Evolutionary conservation across 2,329 filamentous ascomycete genomes (phyloP).

Genomic region (Aspergillus terreus): DNA sequence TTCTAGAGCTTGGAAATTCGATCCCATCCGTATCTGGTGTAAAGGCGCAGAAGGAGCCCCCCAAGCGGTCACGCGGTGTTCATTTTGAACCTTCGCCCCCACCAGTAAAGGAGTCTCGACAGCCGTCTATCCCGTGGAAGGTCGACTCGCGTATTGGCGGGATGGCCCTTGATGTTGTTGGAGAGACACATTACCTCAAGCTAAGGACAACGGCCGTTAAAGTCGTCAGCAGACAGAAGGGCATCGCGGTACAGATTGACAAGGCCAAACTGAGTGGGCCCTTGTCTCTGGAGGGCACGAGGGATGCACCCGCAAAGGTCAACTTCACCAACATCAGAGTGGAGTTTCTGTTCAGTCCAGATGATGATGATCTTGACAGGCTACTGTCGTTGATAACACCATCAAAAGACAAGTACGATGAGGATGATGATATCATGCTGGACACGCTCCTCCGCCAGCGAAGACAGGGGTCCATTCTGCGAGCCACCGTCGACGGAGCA

Average conservation of each 20-base stretch:
- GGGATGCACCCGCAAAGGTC: conserved; percentile 56
- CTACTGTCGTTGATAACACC: conserved; percentile 84
- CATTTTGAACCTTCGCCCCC: conserved; percentile 53
- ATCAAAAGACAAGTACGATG: conserved; percentile 83
- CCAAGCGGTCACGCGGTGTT: conserved; percentile 47
- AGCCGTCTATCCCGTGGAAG: conserved; percentile 49
- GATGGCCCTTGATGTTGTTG: conserved; percentile 69
- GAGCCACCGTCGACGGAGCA: conserved; percentile 63
- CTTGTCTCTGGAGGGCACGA: conserved; percentile 48
- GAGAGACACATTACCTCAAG: conserved; percentile 69
- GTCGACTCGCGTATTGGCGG: conserved; percentile 74
- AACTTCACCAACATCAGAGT: conserved; percentile 65
- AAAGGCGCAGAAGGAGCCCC: conserved; percentile 30
- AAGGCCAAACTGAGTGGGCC: conserved; percentile 73
- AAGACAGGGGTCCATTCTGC: conserved; percentile 77
- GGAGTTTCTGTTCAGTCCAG: conserved; percentile 69
- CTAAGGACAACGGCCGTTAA: conserved; percentile 80
- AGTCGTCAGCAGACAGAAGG: conserved; percentile 69
- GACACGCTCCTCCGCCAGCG: conserved; percentile 85
- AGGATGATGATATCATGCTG: conserved; percentile 89
- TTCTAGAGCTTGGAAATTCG: conserved; percentile 82
- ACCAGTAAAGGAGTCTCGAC: conserved; percentile 16
- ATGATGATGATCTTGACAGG: conserved; percentile 74
- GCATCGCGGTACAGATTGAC: conserved; percentile 69
- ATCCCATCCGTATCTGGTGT: conserved; percentile 68